Evolutionary conservation across 1,139 yeast species (phyloP), one percentile per base, ranked within the genome.

Genomic region (Zygoascus hellenicus): DNA sequence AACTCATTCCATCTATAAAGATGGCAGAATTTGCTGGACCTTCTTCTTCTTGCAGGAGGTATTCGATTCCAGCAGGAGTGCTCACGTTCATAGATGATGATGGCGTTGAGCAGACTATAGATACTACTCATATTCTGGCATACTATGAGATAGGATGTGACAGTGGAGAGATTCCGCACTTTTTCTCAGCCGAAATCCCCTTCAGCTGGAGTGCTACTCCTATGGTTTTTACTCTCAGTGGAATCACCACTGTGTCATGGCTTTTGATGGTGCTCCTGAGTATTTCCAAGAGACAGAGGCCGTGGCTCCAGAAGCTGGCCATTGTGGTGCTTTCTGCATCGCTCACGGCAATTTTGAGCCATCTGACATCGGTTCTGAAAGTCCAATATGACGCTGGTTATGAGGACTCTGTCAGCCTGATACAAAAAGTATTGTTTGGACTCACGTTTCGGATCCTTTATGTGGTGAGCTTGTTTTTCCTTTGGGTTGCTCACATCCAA

Each of bases 401-500:
- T 1, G 76, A 70, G 47, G 70, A 80, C 13, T 77, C 80, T 26
- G 80, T 83, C 1, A 75, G 67, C 39, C 63, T 86, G 29, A 62
- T 83, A 22, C 67, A 69, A 37, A 62, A 66, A 11, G 64, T 85
- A n/a, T 72, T 78, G 53, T 58, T 59, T 2, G 75, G 77, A 35
- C 55, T 69, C 5, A 73, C 77, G 16, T 74, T 84, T 54, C 75
- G 78, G 48, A 71, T 80, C 7, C 67, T 85, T n/a, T 88, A 82
- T 55, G 70, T 85, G 37, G 60, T 87, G 1, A 77, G 80, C 28
- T 80, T 80, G 15, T 64, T 83, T 2, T 60, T 84, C 2, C 69
- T 84, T 13, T 88, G 85, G 67, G 67, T 86, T 34, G 83, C 88
- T 46, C 95, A 88, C 60, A 85, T 86, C 1, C 90, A 84, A 58